Evolutionary conservation across 2,329 filamentous ascomycete species (phyloP).

Genomic region (Fusarium armeniacum): DNA sequence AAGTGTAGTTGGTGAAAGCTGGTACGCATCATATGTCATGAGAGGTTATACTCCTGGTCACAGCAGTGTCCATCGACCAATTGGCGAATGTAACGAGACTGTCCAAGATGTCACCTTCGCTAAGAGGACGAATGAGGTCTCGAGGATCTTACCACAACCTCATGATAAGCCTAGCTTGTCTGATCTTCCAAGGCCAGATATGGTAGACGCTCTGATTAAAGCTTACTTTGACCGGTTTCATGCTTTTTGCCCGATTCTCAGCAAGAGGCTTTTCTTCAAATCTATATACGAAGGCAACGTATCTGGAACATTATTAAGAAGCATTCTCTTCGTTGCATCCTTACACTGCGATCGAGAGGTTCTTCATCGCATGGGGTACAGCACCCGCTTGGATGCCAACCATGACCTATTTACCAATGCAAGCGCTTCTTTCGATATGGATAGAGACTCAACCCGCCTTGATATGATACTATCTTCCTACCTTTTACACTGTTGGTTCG

Average conservation of each 20-base stretch:
- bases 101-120: neutral
- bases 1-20: constrained; percentile 7
- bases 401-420: neutral
- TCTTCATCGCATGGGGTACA: constrained; percentile 17
- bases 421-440: neutral
- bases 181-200: neutral
- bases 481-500: constrained; percentile 32
- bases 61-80: constrained; percentile 7
- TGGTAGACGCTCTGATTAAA: constrained; percentile 2
- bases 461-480: constrained; percentile 26
- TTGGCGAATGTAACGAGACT: neutral
- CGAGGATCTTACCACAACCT: rapidly evolving
- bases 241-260: neutral
- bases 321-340: constrained; percentile 16
- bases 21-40: constrained; percentile 15
- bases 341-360: constrained; percentile 10
- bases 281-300: neutral
- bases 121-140: rapidly evolving
- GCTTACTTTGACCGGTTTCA: constrained; percentile 23
- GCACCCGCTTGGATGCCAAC: constrained; percentile 12
- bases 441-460: neutral
- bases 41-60: constrained; percentile 15
- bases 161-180: neutral
- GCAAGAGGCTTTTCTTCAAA: neutral
- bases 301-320: constrained; percentile 5